These are phyloP conservation scores for Exophiala mesophila DNA, from an alignment of 2,329 filamentous ascomycete genomes.

Conservation along the genomic window DNA sequence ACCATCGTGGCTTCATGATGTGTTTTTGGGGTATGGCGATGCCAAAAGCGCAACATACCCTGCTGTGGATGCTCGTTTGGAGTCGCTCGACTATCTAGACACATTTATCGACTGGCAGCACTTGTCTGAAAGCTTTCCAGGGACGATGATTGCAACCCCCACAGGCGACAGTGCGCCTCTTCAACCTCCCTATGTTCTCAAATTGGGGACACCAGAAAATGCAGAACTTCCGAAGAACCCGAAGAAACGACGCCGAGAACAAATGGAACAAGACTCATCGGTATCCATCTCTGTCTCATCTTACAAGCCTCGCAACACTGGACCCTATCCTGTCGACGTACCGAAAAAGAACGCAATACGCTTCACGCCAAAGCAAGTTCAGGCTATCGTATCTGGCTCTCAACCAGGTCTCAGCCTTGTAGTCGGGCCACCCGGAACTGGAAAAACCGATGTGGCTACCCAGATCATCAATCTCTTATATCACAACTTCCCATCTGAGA, in stretches of 20 bases:
- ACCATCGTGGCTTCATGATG: conserved; percentile 89
- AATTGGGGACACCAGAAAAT: conserved; percentile 55
- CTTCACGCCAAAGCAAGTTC: conserved; percentile 85
- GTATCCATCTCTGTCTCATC: conserved; percentile 73
- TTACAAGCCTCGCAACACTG: conserved; percentile 81
- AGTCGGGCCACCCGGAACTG: conserved; percentile 90
- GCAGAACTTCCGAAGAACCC: conserved; percentile 52
- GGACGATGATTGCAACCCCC: conserved; percentile 75
- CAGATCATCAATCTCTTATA: conserved; percentile 99
- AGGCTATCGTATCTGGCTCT: conserved; percentile 88
- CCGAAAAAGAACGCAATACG: conserved; percentile 77
- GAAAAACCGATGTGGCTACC: conserved; percentile 98
- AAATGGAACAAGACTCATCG: conserved; percentile 61
- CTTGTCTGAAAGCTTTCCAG: conserved; percentile 81
- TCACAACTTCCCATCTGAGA: conserved; percentile 91
- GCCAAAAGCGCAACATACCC: conserved; percentile 83
- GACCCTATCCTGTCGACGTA: conserved; percentile 80
- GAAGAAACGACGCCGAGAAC: conserved; percentile 82
- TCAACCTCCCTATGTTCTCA: conserved; percentile 80
- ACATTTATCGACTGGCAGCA: conserved; percentile 97
- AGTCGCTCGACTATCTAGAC: conserved; percentile 81
- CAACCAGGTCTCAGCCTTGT: conserved; percentile 92
- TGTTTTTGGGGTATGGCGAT: conserved; percentile 96
- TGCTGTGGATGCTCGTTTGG: conserved; percentile 70
- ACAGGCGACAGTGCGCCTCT: conserved; percentile 69